phyloP scores from a whole-genome alignment of 2,329 filamentous ascomycete species.

The Penicillium sp. region DNA sequence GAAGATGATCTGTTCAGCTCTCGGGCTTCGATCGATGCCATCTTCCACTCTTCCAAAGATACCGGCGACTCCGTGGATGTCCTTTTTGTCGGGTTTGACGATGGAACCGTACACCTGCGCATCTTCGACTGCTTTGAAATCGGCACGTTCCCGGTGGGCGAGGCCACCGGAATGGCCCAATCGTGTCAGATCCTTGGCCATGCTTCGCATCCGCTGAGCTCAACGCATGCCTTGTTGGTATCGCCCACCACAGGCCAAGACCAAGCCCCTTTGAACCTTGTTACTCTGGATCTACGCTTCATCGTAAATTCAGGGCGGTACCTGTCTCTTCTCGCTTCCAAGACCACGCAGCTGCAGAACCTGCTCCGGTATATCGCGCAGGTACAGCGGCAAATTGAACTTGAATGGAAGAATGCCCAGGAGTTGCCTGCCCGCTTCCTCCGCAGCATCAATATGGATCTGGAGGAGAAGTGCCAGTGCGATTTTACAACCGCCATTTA shows the following conservation, averaged over 20 bases:
- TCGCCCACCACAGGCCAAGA: slow-evolving; percentile 35
- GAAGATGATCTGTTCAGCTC: slow-evolving; percentile 63
- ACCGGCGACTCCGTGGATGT: slow-evolving; percentile 73
- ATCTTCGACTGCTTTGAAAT: slow-evolving; percentile 84
- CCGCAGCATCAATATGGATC: slow-evolving; percentile 67
- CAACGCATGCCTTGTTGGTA: slow-evolving; percentile 69
- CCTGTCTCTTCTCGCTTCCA: slow-evolving; percentile 76
- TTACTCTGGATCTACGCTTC: slow-evolving; percentile 79
- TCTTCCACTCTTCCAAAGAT: slow-evolving; percentile 59
- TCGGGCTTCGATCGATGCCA: slow-evolving; percentile 61
- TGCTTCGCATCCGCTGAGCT: slow-evolving; percentile 65
- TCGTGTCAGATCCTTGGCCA: slow-evolving; percentile 52
- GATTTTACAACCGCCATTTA: slow-evolving; percentile 70
- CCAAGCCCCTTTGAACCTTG: slow-evolving; percentile 51
- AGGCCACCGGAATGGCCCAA: slow-evolving; percentile 35
- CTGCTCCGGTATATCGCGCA: slow-evolving; percentile 79
- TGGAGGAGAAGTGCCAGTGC: slow-evolving; percentile 61
- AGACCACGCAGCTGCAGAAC: slow-evolving; percentile 81
- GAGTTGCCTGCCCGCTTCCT: slow-evolving; percentile 77
- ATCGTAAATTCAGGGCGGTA: slow-evolving; percentile 69
- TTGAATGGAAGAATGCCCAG: slow-evolving; percentile 77
- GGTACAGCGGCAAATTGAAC: slow-evolving; percentile 68
- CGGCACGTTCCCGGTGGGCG: slow-evolving; percentile 49
- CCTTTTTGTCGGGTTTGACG: slow-evolving; percentile 66
- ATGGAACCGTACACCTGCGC: slow-evolving; percentile 68